Conservation (phyloP, 495 filamentous ascomycete genomes). For the Neurospora sp. region DNA sequence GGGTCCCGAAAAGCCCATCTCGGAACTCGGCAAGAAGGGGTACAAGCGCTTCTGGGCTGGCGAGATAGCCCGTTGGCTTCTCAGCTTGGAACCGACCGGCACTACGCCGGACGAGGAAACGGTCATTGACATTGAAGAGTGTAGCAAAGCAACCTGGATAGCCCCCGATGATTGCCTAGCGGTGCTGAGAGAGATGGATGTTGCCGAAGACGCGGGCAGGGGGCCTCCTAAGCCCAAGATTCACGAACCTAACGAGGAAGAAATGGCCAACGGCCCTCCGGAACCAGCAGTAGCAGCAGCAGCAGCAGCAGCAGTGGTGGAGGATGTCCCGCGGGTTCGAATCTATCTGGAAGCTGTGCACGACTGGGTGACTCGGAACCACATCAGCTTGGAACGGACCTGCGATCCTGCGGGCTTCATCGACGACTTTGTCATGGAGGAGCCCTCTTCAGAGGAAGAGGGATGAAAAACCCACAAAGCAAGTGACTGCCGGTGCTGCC, state of each 20-base stretch:
- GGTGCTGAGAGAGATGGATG: constrained; percentile 68
- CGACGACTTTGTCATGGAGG: constrained; percentile 34
- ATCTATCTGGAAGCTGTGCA: constrained; percentile 46
- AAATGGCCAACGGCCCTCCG: constrained; percentile 5
- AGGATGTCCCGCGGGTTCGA: constrained; percentile 33
- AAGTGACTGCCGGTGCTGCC: background rate
- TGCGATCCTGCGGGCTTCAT: constrained; percentile 51
- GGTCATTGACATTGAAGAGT: constrained; percentile 29
- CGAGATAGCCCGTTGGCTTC: constrained; percentile 56
- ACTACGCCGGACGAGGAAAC: constrained; percentile 13
- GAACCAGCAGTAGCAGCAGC: background rate
- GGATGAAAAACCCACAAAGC: background rate
- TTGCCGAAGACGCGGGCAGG: constrained; percentile 50
- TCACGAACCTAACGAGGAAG: constrained; percentile 9
- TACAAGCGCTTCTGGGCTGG: constrained; percentile 79
- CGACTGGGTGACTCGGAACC: constrained; percentile 40
- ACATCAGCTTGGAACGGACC: constrained; percentile 35
- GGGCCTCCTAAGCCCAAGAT: constrained; percentile 23
- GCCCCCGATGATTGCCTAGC: constrained; percentile 69
- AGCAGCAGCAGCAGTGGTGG: constrained; percentile 1
- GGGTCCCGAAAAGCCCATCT: constrained; percentile 88
- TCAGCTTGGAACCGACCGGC: constrained; percentile 33
- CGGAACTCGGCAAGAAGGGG: constrained; percentile 66
- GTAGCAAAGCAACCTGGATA: constrained; percentile 60
- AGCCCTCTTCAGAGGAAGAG: constrained; percentile 18